These are phyloP conservation scores for Fagopyrum tataricum DNA, from an alignment of 148 eudicot species.

Conservation along the genomic window DNA sequence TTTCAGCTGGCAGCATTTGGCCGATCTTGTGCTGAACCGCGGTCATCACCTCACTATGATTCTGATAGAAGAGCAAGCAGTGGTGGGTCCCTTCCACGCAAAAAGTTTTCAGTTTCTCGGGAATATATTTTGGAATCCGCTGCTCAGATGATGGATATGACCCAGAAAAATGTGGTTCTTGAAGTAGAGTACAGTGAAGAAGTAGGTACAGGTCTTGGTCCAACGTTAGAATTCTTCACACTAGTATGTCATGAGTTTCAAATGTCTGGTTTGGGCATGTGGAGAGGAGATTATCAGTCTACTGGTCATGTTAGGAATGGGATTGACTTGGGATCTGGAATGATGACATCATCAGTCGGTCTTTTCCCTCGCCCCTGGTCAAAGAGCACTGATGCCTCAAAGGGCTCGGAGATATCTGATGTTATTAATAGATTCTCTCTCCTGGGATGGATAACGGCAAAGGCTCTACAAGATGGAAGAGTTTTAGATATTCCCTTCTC, in stretches of 20 bases:
- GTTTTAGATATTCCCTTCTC: slow-evolving; percentile 91
- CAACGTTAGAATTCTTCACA: slow-evolving; percentile 90
- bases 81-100: slow-evolving; percentile 40
- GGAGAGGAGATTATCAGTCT: slow-evolving; percentile 66
- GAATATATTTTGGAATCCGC: slow-evolving; percentile 68
- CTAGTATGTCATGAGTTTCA: slow-evolving; percentile 82
- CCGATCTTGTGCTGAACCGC: slow-evolving; percentile 35
- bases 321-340: slow-evolving; percentile 27
- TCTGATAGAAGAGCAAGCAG: slow-evolving; percentile 42
- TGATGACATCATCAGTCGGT: slow-evolving; percentile 37
- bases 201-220: slow-evolving; percentile 99
- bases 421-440: slow-evolving; percentile 63
- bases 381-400: slow-evolving; percentile 26
- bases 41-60: slow-evolving; percentile 32
- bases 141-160: slow-evolving; percentile 71
- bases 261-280: slow-evolving; percentile 66
- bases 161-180: slow-evolving; percentile 50
- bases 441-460: slow-evolving; percentile 73
- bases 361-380: slow-evolving; percentile 98
- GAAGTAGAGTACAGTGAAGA: slow-evolving; percentile 92
- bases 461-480: slow-evolving; percentile 92
- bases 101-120: slow-evolving; percentile 61
- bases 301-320: slow-evolving; percentile 19
- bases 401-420: slow-evolving; percentile 44
- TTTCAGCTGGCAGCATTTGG: slow-evolving; percentile 75